These are phyloP conservation scores for Candida glaebosa DNA, from an alignment of 805 yeast genomes.

Conservation along the genomic window DNA sequence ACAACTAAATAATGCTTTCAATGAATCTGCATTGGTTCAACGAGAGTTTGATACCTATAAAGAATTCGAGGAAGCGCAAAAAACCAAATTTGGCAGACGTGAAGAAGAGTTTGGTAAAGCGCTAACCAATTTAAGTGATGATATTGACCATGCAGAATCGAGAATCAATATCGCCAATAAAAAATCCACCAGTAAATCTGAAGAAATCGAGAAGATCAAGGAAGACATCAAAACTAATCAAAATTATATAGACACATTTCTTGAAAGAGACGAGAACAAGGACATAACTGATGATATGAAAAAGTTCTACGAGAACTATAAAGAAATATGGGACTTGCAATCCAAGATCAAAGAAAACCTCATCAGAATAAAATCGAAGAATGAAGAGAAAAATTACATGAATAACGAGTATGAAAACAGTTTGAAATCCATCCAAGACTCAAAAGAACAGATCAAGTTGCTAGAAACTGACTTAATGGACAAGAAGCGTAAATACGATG, in stretches of 20 bases:
- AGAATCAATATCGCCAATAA: slow-evolving; percentile 33
- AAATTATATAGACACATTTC: slow-evolving; percentile 24
- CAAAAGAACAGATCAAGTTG: slow-evolving; percentile 27
- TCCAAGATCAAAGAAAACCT: slow-evolving; percentile 42
- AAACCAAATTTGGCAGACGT: slow-evolving; percentile 41
- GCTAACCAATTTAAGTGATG: slow-evolving; percentile 42
- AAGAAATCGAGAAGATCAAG: slow-evolving; percentile 24
- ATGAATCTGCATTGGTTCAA: slow-evolving; percentile 39
- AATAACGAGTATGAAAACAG: slow-evolving; percentile 55
- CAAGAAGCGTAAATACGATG: slow-evolving; percentile 17
- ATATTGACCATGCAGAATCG: slow-evolving; percentile 40
- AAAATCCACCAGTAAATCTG: slow-evolving; percentile 25
- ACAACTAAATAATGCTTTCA: slow-evolving; percentile 48
- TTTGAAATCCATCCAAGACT: slow-evolving; percentile 43
- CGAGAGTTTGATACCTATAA: slow-evolving; percentile 37
- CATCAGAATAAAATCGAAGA: slow-evolving; percentile 43
- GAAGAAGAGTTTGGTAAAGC: slow-evolving; percentile 41
- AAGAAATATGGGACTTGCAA: slow-evolving; percentile 43
- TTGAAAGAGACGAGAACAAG: slow-evolving; percentile 17
- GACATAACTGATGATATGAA: slow-evolving; percentile 8
- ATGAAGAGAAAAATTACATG: slow-evolving; percentile 65
- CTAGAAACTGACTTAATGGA: slow-evolving; percentile 16
- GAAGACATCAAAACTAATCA: slow-evolving; percentile 24
- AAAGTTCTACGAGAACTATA: slow-evolving; percentile 26
- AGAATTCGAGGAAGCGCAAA: slow-evolving; percentile 32